Conservation (phyloP, 192 early-diverging fungal species). For the Mortierella antarctica region DNA sequence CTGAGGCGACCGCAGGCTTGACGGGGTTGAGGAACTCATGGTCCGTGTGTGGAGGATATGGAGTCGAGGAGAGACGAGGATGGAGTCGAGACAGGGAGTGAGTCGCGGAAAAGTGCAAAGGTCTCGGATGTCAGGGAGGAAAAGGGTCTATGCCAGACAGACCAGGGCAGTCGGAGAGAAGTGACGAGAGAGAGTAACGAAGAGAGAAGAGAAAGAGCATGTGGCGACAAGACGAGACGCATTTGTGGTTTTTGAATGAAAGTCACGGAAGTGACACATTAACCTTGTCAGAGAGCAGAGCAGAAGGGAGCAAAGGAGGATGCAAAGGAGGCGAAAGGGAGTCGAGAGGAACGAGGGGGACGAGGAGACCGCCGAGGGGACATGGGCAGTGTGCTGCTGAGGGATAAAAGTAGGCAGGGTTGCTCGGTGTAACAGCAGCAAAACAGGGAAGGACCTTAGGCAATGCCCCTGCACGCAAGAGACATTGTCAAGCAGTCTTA, state of each 20-base stretch:
- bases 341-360: neutral
- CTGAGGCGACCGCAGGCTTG: slow-evolving; percentile 31
- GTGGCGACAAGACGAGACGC: too few species aligned
- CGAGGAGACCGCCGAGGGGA: neutral
- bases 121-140: too few species aligned
- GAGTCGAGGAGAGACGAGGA: neutral
- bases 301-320: neutral
- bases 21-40: slow-evolving; percentile 18
- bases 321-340: neutral
- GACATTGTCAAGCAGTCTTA: too few species aligned
- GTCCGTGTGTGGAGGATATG: neutral
- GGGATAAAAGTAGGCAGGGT: too few species aligned
- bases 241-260: too few species aligned
- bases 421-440: too few species aligned
- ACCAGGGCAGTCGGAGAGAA: slow-evolving; percentile 9
- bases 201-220: neutral
- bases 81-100: neutral
- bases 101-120: too few species aligned
- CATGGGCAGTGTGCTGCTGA: too few species aligned
- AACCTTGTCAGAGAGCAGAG: neutral
- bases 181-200: neutral
- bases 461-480: too few species aligned
- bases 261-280: too few species aligned
- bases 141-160: too few species aligned
- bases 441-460: too few species aligned